phyloP scores from a whole-genome alignment of 2,329 filamentous ascomycete species.

The Atkinsonella hypoxylon region DNA sequence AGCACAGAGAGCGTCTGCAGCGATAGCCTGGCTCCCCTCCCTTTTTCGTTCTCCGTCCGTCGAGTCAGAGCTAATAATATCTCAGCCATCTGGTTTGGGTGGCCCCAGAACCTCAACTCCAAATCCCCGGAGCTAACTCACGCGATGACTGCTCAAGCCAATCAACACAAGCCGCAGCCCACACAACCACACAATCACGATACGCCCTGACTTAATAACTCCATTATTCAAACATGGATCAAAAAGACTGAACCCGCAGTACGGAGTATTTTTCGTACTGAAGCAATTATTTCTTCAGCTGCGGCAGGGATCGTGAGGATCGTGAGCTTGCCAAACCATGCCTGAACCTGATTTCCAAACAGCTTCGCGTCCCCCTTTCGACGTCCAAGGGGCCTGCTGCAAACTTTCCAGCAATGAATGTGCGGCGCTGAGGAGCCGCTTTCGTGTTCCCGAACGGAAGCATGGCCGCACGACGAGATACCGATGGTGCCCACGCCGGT shows the following conservation, averaged over 20 bases:
- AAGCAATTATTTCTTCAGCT: not conserved
- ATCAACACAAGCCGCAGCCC: not conserved
- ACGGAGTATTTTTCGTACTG: not conserved
- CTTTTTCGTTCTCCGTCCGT: too few species aligned
- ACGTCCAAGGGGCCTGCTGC: too few species aligned
- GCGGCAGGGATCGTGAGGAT: not conserved
- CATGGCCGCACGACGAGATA: too few species aligned
- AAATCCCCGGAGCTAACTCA: not conserved
- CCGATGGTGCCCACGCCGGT: too few species aligned
- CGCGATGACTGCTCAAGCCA: not conserved
- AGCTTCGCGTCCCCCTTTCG: not conserved
- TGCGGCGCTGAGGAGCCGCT: too few species aligned
- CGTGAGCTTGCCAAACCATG: not conserved
- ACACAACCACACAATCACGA: not conserved
- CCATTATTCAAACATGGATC: slow-evolving; percentile 1
- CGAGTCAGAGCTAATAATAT: not conserved
- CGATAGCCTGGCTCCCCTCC: not conserved
- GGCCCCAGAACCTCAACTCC: not conserved
- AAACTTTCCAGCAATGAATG: too few species aligned
- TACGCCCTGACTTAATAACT: not conserved
- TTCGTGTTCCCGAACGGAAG: too few species aligned
- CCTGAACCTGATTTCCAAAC: not conserved
- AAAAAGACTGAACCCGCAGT: not conserved
- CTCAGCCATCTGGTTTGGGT: not conserved
- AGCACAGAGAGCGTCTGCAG: not conserved